Percentiles rank a stretch among this genome's conserved stretches.
These are phyloP conservation scores for Globisporangium nagaii DNA, from an alignment of 352 stramenopile species.

Conservation along the genomic window DNA sequence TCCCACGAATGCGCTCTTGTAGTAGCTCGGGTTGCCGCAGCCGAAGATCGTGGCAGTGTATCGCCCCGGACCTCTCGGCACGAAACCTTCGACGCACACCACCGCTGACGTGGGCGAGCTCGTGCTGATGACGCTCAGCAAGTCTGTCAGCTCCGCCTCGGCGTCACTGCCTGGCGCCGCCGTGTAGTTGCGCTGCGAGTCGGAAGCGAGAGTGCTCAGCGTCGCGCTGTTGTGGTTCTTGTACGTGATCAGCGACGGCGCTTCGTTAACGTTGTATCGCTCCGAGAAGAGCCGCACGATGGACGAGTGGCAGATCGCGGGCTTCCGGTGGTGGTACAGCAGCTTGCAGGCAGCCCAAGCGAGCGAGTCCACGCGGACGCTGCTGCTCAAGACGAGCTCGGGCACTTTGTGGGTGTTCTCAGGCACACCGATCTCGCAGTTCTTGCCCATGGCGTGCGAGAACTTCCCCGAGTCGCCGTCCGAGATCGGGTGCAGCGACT, in stretches of 20 bases:
- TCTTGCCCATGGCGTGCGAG: conserved; percentile 26
- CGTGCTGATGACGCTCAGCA: conserved; percentile 54
- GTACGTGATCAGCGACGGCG: conserved; percentile 4
- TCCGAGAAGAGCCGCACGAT: conserved; percentile 40
- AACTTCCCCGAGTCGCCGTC: conserved; percentile 13
- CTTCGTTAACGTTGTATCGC: conserved; percentile 25
- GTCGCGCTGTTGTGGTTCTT: not conserved
- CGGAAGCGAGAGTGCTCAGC: not conserved
- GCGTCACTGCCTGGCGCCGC: conserved; percentile 22
- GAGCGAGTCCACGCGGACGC: conserved; percentile 41
- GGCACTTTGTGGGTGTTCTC: conserved; percentile 12
- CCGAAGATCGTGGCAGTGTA: conserved; percentile 28
- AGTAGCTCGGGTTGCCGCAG: conserved; percentile 30
- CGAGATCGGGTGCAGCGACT: conserved; percentile 19
- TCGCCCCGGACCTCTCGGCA: conserved; percentile 14
- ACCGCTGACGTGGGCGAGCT: conserved; percentile 32
- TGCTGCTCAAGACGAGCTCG: conserved; percentile 38
- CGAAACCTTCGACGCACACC: conserved; percentile 48
- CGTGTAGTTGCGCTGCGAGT: conserved; percentile 4
- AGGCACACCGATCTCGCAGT: conserved; percentile 31
- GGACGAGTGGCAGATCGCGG: conserved; percentile 40
- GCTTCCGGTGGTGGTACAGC: conserved; percentile 36
- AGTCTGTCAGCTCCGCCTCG: conserved; percentile 31
- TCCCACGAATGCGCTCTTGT: conserved; percentile 26
- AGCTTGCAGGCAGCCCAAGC: conserved; percentile 47